Evolutionary conservation across 257 asterid genomes (phyloP).

Genomic region (Lycium ferocissimum): DNA sequence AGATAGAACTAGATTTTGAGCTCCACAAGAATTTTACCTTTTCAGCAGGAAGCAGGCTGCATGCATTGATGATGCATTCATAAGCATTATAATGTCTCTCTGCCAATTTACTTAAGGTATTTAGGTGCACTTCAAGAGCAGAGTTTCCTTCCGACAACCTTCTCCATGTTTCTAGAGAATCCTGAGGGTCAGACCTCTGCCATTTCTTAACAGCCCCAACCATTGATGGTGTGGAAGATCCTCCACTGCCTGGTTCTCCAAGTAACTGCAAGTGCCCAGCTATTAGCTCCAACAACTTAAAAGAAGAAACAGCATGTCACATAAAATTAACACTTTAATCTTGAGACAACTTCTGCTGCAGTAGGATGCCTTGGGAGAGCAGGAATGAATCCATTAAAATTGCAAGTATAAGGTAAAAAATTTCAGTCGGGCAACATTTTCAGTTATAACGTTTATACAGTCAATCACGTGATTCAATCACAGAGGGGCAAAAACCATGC

Average conservation of each 20-base stretch:
- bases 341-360: constrained; percentile 6
- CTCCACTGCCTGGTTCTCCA: constrained; percentile 98
- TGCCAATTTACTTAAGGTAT: constrained; percentile 64
- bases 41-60: constrained; percentile 69
- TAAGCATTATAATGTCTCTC: constrained; percentile 59
- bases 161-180: constrained; percentile 66
- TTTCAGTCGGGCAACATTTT: background rate
- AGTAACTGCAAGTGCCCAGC: constrained; percentile 60
- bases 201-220: constrained; percentile 97
- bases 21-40: constrained; percentile 52
- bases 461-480: background rate
- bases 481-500: background rate
- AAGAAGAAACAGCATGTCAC: constrained; percentile 30
- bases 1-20: constrained; percentile 17
- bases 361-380: background rate
- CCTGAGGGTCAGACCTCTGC: constrained; percentile 88
- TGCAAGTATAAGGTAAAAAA: background rate
- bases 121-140: constrained; percentile 73
- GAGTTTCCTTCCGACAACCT: constrained; percentile 75
- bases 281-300: constrained; percentile 34
- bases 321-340: constrained; percentile 22
- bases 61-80: constrained; percentile 53
- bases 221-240: constrained; percentile 97
- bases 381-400: background rate
- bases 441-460: background rate